A percentile compares a stretch with the other conserved stretches of the same genome.
Evolutionary conservation across 2,329 filamentous ascomycete genomes (phyloP).

Genomic region (Alternaria rosae): DNA sequence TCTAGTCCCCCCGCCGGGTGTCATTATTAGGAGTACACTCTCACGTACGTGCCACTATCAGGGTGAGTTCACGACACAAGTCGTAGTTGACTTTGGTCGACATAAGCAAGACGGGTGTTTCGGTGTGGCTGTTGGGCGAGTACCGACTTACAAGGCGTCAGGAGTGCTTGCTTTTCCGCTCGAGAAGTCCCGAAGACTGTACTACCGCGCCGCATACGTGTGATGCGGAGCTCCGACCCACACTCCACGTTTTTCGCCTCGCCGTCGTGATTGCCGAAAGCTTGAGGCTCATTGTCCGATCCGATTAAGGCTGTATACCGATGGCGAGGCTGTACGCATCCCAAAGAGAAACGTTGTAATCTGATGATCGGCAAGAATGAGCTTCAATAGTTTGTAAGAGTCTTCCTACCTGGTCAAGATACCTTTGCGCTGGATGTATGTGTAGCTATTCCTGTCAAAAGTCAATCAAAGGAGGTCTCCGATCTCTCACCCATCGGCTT

Average conservation of each 20-base stretch:
- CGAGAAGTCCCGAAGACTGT: background rate
- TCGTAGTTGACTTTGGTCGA: conserved; percentile 1
- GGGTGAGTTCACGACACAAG: background rate
- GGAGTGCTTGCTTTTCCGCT: background rate
- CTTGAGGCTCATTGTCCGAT: background rate
- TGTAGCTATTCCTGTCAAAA: background rate
- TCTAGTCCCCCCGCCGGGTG: background rate
- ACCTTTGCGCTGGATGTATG: background rate
- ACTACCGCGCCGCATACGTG: background rate
- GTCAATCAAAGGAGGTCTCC: background rate
- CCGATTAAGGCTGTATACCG: background rate
- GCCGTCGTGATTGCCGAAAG: background rate
- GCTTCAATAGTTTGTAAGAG: background rate
- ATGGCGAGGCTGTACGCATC: background rate
- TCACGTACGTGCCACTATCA: background rate
- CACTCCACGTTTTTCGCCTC: background rate
- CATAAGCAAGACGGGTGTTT: conserved; percentile 1
- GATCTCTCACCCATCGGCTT: background rate
- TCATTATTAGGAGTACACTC: background rate
- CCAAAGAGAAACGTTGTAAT: background rate
- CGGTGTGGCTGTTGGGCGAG: conserved; percentile 3
- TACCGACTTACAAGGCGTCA: background rate
- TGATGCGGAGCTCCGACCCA: background rate
- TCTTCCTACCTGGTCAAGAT: background rate
- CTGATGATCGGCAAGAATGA: background rate